Conservation (phyloP, 2,329 filamentous ascomycete species). For the Camillea tinctor region DNA sequence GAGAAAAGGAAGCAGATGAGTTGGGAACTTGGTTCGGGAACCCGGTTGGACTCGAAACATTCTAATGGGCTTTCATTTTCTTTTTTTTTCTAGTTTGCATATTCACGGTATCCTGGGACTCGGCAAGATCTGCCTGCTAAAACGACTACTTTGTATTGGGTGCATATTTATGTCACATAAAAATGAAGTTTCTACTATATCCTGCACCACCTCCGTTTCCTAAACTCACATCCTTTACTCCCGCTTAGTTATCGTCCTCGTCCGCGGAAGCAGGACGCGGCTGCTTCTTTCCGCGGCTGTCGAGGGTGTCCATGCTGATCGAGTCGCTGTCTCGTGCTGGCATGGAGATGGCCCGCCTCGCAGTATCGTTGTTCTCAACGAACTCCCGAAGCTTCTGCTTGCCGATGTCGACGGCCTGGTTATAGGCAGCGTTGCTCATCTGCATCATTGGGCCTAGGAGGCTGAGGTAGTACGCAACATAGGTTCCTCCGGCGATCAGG, state of each 20-base stretch:
- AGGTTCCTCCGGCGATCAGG: conserved; percentile 71
- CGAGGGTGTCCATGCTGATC: conserved; percentile 60
- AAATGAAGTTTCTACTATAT: conserved; percentile 28
- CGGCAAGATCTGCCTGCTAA: conserved; percentile 1
- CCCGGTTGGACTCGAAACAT: conserved; percentile 66
- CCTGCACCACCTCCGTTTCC: conserved; percentile 17
- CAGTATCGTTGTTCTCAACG: conserved; percentile 81
- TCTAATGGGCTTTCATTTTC: conserved; percentile 46
- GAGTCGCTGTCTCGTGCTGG: conserved; percentile 48
- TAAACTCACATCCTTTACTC: conserved; percentile 5
- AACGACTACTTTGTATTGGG: conserved; percentile 13
- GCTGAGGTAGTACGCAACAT: conserved; percentile 90
- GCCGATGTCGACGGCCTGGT: conserved; percentile 85
- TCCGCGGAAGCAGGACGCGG: conserved; percentile 45
- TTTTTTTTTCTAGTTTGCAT: conserved; percentile 15
- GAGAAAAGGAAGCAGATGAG: conserved; percentile 58
- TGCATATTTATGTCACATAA: conserved; percentile 12
- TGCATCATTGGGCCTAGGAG: conserved; percentile 94
- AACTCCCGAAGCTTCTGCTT: conserved; percentile 91
- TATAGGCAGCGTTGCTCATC: conserved; percentile 86
- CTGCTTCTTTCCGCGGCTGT: conserved; percentile 57
- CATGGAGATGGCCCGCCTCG: conserved; percentile 80
- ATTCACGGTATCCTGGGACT: conserved; percentile 21
- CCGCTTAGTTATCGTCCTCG: conserved; percentile 57
- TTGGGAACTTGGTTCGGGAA: conserved; percentile 81